Conservation (phyloP, 805 yeast species). For the Candida odintsovae region DNA sequence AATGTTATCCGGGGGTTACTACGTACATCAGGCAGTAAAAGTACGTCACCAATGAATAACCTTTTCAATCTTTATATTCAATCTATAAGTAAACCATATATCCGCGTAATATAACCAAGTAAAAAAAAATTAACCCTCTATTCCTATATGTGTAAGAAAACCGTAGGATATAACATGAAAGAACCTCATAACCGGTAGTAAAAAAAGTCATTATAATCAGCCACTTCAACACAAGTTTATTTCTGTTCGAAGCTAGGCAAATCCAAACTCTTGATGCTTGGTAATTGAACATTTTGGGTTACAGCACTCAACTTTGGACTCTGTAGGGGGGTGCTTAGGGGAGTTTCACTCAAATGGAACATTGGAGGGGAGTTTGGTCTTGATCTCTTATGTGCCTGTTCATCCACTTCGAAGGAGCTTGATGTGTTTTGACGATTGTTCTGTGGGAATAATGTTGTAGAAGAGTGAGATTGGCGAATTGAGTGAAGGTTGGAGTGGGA, state of each 20-base stretch:
- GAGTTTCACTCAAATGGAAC: slow-evolving; percentile 38
- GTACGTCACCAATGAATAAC: no score
- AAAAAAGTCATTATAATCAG: neutral
- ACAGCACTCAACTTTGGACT: slow-evolving; percentile 35
- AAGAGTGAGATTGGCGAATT: slow-evolving; percentile 21
- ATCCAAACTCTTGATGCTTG: slow-evolving; percentile 23
- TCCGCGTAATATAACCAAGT: neutral
- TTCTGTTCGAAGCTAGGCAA: slow-evolving; percentile 17
- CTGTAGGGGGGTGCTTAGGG: slow-evolving; percentile 43
- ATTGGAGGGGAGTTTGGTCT: slow-evolving; percentile 42
- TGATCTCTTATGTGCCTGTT: slow-evolving; percentile 34
- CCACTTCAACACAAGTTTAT: neutral
- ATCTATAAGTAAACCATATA: neutral
- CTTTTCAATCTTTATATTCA: neutral
- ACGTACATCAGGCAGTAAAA: no score
- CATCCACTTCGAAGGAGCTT: slow-evolving; percentile 3
- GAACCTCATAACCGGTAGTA: neutral
- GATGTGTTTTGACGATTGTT: slow-evolving; percentile 19
- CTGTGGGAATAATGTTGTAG: slow-evolving; percentile 11
- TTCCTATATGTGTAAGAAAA: neutral
- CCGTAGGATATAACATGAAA: neutral
- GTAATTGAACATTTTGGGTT: slow-evolving; percentile 15
- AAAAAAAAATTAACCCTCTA: neutral
- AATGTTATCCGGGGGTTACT: no score
- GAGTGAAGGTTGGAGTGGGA: slow-evolving; percentile 10